Base-by-base conservation (phyloP, 1,139 yeast genomes). In the Geotrichum aggregatum region DNA sequence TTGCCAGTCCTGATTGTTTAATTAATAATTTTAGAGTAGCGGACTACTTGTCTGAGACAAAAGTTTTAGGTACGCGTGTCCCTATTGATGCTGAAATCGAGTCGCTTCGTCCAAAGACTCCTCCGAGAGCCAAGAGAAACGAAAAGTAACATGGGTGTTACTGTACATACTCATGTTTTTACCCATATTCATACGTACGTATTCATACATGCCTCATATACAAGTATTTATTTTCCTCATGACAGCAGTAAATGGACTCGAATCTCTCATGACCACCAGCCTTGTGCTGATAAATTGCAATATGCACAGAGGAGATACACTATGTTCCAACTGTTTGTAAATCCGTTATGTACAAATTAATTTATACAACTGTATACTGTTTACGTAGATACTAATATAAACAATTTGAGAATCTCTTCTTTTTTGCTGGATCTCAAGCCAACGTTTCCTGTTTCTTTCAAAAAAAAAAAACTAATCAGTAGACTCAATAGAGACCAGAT, bases 1-100 rank as follows among this genome's bases (percentile, higher is more conserved):
- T 88, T 14, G 75, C 87, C 77, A 79, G 92, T 58, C 97, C 97
- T 0, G 96, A 89, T 67, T 80, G 85, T 2, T 67, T 86, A 58
- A 64, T 87, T 35, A 79, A 87, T 64, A 87, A 87, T 65, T 87
- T 91, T 52, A 78, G 78, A 2, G 74, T 80, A 1, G 59, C 58
- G 3, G 63, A 64, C 10, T 82, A 77, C 61, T 71, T 71, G 52
- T 63, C 61, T 16, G 80, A 78, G 39, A 70, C 74, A 61, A 68
- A 68, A 59, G 53, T 54, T 6, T 57, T 73, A 33, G 84, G 84
- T 3, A 56, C 66, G 19, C 74, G 79, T 66, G 73, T 88, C 1
- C 89, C 92, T 3, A 80, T 80, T 55, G 77, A 81, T 39, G 73
- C 76, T 13, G 95, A 86, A 59, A 86, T 89, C 58, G 96, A 89